Base-by-base conservation (phyloP, 495 filamentous ascomycete genomes). In the Ascodesmis nigricans region DNA sequence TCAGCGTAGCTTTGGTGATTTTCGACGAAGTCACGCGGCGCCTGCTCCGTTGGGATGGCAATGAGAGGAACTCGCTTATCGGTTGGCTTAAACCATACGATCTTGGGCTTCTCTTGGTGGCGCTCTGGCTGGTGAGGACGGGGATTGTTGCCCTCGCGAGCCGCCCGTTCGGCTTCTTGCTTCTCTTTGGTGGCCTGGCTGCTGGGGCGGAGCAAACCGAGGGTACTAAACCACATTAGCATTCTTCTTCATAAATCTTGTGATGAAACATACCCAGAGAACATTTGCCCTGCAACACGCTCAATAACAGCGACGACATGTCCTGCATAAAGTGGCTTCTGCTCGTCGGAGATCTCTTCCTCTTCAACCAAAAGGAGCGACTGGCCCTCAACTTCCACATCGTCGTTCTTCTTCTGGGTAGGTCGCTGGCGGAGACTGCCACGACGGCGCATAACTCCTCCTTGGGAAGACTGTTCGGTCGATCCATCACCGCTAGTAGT, bases 181-280 rank as follows among this genome's bases (percentile, higher is more conserved):
- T 97, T 97, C 62, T 97, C 87, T 61, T 97, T 97, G 31, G 87
- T 97, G 9, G 87, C 87, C 63, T 97, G 87, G 58, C 83, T 93
- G 61, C 87, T 95, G 18, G 87, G 87, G 17, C 87, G 77, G 13
- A 97, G 64, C 16, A 97, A 61, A 40, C 87, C 87, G 31, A 95
- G 68, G 19, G 84, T 91, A 26, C 62, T 64, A 40, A 4, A 42
- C 9, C 22, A 6, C 15, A 16, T 11, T 5, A 28, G n/a, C 38
- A 16, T 5, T 24, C 11, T 50, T 27, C 52, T 38, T 34, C 25
- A 36, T 24, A 10, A 24, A 2, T 28, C 22, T 17, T n/a, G 16
- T 14, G 21, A 16, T 25, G 23, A 22, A 16, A 46, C 55, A 48
- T 48, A 63, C 51, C 84, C 87, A 15, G 87, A 97, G 58, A 97